These are phyloP conservation scores for Hirschioporus abietinus DNA, from an alignment of 768 basidiomycete species.

Conservation along the genomic window DNA sequence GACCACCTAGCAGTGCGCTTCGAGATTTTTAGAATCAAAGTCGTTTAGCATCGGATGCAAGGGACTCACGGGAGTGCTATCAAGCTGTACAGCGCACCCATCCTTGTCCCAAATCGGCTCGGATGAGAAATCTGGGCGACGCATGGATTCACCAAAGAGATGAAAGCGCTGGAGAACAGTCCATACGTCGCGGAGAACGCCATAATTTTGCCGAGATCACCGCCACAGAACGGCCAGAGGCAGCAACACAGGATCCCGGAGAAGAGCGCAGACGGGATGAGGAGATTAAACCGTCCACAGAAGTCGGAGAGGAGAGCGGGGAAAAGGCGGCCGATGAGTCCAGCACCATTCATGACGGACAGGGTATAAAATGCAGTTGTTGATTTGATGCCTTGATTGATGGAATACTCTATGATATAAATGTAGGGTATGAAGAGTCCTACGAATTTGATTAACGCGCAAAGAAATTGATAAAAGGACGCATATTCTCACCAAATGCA, in stretches of 20 bases:
- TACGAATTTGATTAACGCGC: conserved; percentile 21
- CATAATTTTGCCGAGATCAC: conserved; percentile 35
- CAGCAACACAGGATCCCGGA: conserved; percentile 54
- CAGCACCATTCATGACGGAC: conserved; percentile 64
- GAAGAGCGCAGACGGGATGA: conserved; percentile 56
- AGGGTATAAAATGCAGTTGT: conserved; percentile 45
- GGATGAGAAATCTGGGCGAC: conserved; percentile 61
- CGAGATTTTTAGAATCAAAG: too few relatives aligned
- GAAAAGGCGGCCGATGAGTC: conserved; percentile 56
- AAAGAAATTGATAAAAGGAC: background rate
- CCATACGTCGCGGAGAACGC: conserved; percentile 55
- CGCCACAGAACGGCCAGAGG: conserved; percentile 47
- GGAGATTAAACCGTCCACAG: conserved; percentile 62
- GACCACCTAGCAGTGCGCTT: conserved; percentile 61
- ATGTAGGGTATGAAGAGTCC: conserved; percentile 71
- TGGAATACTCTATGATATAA: conserved; percentile 59
- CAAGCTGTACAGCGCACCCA: conserved; percentile 60
- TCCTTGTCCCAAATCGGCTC: conserved; percentile 52
- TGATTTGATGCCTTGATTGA: conserved; percentile 26
- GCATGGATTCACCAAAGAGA: conserved; percentile 62
- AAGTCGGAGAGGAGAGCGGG: conserved; percentile 62
- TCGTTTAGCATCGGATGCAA: background rate
- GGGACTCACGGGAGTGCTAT: conserved; percentile 67
- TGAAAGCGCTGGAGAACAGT: conserved; percentile 62
- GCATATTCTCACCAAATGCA: conserved; percentile 45